phyloP scores from a whole-genome alignment of 495 filamentous ascomycete genomes.

The Wilcoxina mikolae region DNA sequence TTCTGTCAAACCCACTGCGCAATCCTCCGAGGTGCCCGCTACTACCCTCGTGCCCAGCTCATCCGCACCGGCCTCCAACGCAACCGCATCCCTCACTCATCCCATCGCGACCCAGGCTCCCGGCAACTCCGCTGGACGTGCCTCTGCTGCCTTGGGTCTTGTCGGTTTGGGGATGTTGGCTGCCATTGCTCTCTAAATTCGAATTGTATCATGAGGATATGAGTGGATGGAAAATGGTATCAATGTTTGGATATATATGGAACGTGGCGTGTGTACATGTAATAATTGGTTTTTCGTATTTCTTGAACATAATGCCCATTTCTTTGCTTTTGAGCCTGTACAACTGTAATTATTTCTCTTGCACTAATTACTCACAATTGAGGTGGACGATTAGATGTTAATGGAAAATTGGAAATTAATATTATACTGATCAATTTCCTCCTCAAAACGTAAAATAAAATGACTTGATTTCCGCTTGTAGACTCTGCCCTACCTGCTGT shows the following conservation, averaged over 20 bases:
- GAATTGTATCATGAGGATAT: background rate
- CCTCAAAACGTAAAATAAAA: too few species aligned
- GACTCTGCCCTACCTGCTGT: too few species aligned
- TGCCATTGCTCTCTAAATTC: slow-evolving; percentile 1
- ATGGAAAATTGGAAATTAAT: too few species aligned
- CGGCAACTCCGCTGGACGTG: background rate
- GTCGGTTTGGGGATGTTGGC: slow-evolving; percentile 1
- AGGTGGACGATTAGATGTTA: too few species aligned
- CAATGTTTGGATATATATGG: background rate
- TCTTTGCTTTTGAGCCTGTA: background rate
- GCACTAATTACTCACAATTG: too few species aligned
- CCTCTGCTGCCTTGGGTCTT: background rate
- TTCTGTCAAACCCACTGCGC: background rate
- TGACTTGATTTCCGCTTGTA: too few species aligned
- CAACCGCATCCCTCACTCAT: background rate
- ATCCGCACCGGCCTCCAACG: background rate
- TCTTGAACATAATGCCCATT: background rate
- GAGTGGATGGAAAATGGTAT: background rate
- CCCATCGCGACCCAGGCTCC: slow-evolving; percentile 1
- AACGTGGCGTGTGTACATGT: background rate
- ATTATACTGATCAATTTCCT: too few species aligned
- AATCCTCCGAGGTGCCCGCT: background rate
- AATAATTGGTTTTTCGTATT: background rate
- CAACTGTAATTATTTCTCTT: too few species aligned
- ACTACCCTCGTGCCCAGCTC: background rate